These are phyloP conservation scores for Arbutus unedo DNA, from an alignment of 148 eudicot species.

Conservation along the genomic window DNA sequence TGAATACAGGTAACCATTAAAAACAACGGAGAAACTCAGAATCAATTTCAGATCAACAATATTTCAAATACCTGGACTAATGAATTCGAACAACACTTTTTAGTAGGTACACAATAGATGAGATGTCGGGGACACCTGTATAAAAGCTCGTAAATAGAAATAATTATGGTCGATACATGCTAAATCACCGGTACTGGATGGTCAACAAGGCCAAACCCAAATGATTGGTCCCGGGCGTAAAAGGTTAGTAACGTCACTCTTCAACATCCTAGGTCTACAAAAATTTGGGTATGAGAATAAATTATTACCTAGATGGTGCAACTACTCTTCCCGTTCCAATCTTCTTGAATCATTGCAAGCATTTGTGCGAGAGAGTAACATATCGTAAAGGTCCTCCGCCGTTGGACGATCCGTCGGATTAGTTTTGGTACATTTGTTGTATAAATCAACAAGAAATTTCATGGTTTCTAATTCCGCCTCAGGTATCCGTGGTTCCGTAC, in stretches of 20 bases:
- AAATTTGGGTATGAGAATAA: conserved; percentile 11
- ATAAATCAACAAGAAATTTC: conserved; percentile 53
- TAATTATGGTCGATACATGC: background rate
- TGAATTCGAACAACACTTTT: conserved; percentile 2
- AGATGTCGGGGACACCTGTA: background rate
- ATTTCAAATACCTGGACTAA: background rate
- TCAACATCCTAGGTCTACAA: conserved; percentile 27
- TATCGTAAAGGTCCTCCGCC: conserved; percentile 50
- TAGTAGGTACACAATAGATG: background rate
- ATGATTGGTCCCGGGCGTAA: conserved; percentile 7
- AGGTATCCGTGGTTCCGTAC: conserved; percentile 24
- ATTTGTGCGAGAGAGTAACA: conserved; percentile 40
- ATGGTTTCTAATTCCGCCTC: conserved; percentile 48
- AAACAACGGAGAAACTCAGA: background rate
- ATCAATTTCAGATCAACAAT: background rate
- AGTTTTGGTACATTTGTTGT: conserved; percentile 52
- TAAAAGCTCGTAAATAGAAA: conserved; percentile 3
- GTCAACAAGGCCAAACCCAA: conserved; percentile 11
- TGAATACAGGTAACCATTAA: background rate
- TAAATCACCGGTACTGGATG: background rate
- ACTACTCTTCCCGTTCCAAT: conserved; percentile 25
- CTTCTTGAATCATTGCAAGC: conserved; percentile 27
- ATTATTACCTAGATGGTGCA: conserved; percentile 9
- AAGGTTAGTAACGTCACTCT: background rate
- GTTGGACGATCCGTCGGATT: conserved; percentile 74